Base-by-base conservation (phyloP, 2,329 filamentous ascomycete species). In the Colletotrichum orchidophilum region DNA sequence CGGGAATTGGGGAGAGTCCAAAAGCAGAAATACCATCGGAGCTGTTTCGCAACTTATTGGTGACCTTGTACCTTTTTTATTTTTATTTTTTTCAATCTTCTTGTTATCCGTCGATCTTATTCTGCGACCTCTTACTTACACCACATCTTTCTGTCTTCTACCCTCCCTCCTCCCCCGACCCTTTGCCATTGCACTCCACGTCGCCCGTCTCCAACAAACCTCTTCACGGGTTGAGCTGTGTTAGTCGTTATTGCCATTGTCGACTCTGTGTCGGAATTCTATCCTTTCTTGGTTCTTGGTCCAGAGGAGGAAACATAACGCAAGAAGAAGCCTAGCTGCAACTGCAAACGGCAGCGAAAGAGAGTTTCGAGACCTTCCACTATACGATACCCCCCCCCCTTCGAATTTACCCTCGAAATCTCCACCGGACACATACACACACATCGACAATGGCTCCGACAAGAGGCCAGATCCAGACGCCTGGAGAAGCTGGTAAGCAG, bases 401-500 rank as follows among this genome's bases (percentile, higher is more conserved):
- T 46, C 39, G 39, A 46, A 46, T n/a, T 9, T 18, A 18, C 39
- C 39, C 18, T 46, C 39, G 39, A 46, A 46, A n/a, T 18, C 39
- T 11, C 39, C 39, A n/a, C 26, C 49, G 54, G 24, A 46, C 53
- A 61, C 18, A 64, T n/a, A 58, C 31, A 29, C 49, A 70, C 52
- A 55, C 24, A 59, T 50, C 33, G n/a, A 71, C 63, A 58, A 74
- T 74, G 73, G 72, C 73, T 52, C 54, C 73, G 58, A 65, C 73
- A 63, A 70, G 69, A 69, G 70, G 82, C 75, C 78, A 80, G 80
- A 86, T 91, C 79, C 85, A 85, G 78, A 90, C 88, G 82, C 86
- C 89, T 79, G 87, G 89, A 83, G 89, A 91, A 85, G 89, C 89
- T 75, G 88, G 89, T 91, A 86, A 78, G 87, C 88, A 46, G 6